Percentiles rank a stretch among this genome's conserved stretches.
Evolutionary conservation across 2,329 filamentous ascomycete species (phyloP).

Genomic region (Venturia oleaginea): DNA sequence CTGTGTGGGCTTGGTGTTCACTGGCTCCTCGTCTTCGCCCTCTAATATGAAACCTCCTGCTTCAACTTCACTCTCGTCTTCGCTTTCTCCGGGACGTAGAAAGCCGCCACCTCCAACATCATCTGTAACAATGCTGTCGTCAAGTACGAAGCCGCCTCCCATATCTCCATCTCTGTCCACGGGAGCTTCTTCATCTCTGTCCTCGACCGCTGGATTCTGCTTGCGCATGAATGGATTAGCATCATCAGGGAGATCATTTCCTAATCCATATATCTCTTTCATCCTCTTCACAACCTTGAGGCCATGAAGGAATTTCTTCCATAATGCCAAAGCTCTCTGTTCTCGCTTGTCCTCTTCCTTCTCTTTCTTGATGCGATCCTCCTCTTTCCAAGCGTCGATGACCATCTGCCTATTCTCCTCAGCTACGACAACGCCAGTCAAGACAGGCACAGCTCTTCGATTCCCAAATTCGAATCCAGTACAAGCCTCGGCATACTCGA

Average conservation of each 20-base stretch:
- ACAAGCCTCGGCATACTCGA: conserved; percentile 90
- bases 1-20: background rate
- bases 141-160: background rate
- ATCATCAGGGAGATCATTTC: conserved; percentile 3
- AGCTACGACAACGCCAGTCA: conserved; percentile 82
- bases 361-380: conserved; percentile 63
- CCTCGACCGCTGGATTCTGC: background rate
- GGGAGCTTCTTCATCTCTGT: background rate
- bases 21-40: background rate
- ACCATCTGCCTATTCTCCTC: conserved; percentile 67
- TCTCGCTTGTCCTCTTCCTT: conserved; percentile 74
- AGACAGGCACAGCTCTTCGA: conserved; percentile 84
- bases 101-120: background rate
- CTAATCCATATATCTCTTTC: conserved; percentile 60
- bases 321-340: conserved; percentile 63
- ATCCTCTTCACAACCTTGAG: conserved; percentile 73
- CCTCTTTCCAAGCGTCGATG: conserved; percentile 63
- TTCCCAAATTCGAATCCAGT: conserved; percentile 95
- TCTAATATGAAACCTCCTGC: background rate
- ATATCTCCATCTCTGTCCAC: background rate
- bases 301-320: conserved; percentile 82
- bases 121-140: background rate
- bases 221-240: conserved; percentile 7
- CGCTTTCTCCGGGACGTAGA: background rate
- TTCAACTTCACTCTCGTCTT: background rate